Evolutionary conservation across 1,139 yeast species (phyloP).

Genomic region (Hyphopichia wangnamkhiaoensis): DNA sequence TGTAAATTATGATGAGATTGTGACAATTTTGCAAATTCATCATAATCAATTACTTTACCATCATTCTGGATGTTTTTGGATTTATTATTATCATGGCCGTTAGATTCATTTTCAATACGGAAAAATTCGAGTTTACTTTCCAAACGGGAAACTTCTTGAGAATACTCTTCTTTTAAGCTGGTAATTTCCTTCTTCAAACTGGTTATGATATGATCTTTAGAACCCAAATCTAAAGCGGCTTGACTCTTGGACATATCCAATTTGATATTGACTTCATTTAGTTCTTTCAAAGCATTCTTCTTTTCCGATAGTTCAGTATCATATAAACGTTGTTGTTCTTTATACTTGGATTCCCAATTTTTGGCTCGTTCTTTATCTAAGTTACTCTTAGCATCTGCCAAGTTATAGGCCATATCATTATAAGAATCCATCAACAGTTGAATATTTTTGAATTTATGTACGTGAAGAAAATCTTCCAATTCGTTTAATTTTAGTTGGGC

Average conservation of each 20-base stretch:
- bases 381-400: slow-evolving; percentile 17
- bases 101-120: slow-evolving; percentile 28
- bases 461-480: slow-evolving; percentile 33
- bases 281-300: slow-evolving; percentile 29
- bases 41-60: slow-evolving; percentile 22
- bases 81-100: slow-evolving; percentile 13
- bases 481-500: slow-evolving; percentile 29
- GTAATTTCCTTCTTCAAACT: slow-evolving; percentile 28
- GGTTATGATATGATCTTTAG: slow-evolving; percentile 27
- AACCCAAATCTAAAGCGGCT: slow-evolving; percentile 31
- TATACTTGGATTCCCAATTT: slow-evolving; percentile 42
- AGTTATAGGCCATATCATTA: slow-evolving; percentile 13
- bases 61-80: slow-evolving; percentile 15
- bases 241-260: slow-evolving; percentile 43
- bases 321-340: slow-evolving; percentile 32
- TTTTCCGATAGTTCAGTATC: slow-evolving; percentile 35
- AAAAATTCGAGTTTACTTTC: slow-evolving; percentile 51
- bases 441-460: slow-evolving; percentile 26
- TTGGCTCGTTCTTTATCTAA: slow-evolving; percentile 21
- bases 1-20: slow-evolving; percentile 55
- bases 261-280: slow-evolving; percentile 42
- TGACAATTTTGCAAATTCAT: slow-evolving; percentile 42
- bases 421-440: slow-evolving; percentile 26
- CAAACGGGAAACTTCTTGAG: slow-evolving; percentile 48
- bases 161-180: slow-evolving; percentile 36